A percentile compares a stretch with the other conserved stretches of the same genome.
Conservation (phyloP, 1,284 basidiomycete genomes). For the Agaricales sp. region DNA sequence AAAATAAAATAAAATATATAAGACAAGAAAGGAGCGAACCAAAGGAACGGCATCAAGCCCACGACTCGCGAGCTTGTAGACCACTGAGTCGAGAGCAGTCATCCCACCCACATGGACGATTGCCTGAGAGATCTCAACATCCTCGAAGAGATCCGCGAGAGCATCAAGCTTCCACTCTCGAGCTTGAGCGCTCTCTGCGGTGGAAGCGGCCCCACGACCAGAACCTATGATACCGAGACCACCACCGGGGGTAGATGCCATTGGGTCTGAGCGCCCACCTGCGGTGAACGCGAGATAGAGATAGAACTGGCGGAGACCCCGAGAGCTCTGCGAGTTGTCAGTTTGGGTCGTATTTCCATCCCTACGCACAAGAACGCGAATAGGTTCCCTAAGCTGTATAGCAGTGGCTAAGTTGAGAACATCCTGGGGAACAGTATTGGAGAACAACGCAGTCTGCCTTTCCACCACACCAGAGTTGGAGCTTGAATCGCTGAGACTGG, state of each 20-base stretch:
- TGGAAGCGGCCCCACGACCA: constrained; percentile 62
- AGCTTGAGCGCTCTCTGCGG: constrained; percentile 77
- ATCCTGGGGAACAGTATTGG: constrained; percentile 89
- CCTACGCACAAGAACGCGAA: constrained; percentile 91
- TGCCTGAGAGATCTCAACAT: constrained; percentile 76
- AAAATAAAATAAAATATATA: background rate
- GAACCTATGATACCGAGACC: constrained; percentile 88
- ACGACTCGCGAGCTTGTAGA: constrained; percentile 80
- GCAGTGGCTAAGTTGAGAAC: constrained; percentile 83
- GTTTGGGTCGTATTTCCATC: constrained; percentile 79
- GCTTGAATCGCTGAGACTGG: constrained; percentile 24
- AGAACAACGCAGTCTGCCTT: constrained; percentile 94
- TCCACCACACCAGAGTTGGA: constrained; percentile 40
- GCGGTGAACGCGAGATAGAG: constrained; percentile 88
- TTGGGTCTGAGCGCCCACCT: constrained; percentile 59
- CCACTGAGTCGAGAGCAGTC: constrained; percentile 75
- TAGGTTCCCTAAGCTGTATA: constrained; percentile 88
- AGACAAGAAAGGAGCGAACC: constrained; percentile 30
- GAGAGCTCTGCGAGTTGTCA: constrained; percentile 62
- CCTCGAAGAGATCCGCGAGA: constrained; percentile 86
- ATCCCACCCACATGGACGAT: constrained; percentile 88
- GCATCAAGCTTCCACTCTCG: constrained; percentile 98
- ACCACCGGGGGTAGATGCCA: constrained; percentile 35
- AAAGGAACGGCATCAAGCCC: constrained; percentile 80
- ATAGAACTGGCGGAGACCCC: constrained; percentile 88